phyloP scores from a whole-genome alignment of 345 rosid genomes.

The Carallia pectinifolia region DNA sequence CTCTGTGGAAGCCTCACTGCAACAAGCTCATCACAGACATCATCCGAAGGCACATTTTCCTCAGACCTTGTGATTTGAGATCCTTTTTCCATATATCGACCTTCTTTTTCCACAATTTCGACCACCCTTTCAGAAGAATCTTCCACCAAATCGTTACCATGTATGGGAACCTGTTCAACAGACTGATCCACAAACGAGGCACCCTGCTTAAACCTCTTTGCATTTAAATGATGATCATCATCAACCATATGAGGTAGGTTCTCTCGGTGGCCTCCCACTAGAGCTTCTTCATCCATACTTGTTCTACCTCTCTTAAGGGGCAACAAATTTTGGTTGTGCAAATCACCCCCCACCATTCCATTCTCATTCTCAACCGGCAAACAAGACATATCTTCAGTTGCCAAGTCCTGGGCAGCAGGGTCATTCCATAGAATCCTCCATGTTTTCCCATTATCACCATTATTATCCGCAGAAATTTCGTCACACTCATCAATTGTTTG shows the following conservation, averaged over 20 bases:
- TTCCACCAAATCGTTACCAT: slow-evolving; percentile 6
- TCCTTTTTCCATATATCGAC: slow-evolving; percentile 12
- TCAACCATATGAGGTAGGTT: slow-evolving; percentile 4
- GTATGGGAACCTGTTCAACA: not conserved
- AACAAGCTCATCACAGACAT: slow-evolving; percentile 16
- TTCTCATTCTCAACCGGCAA: slow-evolving; percentile 19
- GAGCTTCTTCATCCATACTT: slow-evolving; percentile 23
- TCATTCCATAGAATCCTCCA: slow-evolving; percentile 8
- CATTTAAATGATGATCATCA: slow-evolving; percentile 18
- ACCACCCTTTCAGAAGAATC: slow-evolving; percentile 11
- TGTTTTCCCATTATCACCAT: slow-evolving; percentile 10
- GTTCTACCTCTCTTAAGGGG: slow-evolving; percentile 33
- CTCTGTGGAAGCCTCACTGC: slow-evolving; percentile 12
- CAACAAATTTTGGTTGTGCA: slow-evolving; percentile 3
- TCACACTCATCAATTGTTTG: slow-evolving; percentile 11
- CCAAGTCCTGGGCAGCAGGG: slow-evolving; percentile 11
- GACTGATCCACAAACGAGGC: slow-evolving; percentile 7
- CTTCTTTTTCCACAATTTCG: slow-evolving; percentile 13
- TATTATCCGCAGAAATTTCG: not conserved
- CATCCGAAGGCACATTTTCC: slow-evolving; percentile 19
- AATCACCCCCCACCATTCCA: slow-evolving; percentile 15
- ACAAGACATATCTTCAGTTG: slow-evolving; percentile 20
- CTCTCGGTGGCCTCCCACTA: slow-evolving; percentile 8
- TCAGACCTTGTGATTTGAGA: slow-evolving; percentile 18
- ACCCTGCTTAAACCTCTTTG: slow-evolving; percentile 38